A percentile compares a stretch with the other conserved stretches of the same genome.
phyloP scores from a whole-genome alignment of 805 yeast genomes.

The Komagataella mondaviorum region DNA sequence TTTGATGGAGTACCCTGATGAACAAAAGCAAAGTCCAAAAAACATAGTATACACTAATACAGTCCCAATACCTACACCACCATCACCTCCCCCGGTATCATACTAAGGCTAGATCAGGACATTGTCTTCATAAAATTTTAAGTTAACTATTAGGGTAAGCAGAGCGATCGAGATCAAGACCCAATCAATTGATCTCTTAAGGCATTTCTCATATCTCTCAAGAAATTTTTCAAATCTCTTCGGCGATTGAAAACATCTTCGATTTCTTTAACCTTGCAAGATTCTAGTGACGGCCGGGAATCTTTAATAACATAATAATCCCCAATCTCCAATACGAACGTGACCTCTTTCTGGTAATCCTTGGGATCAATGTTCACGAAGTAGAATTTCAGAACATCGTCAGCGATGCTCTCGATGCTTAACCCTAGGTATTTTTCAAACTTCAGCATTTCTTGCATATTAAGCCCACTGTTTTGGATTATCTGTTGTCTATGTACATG shows the following conservation, averaged over 20 bases:
- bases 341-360: constrained; percentile 27
- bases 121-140: not conserved
- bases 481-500: constrained; percentile 11
- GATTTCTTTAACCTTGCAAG: constrained; percentile 7
- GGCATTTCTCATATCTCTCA: constrained; percentile 18
- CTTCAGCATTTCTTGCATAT: constrained; percentile 26
- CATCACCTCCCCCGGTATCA: not conserved
- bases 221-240: constrained; percentile 18
- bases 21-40: not conserved
- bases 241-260: constrained; percentile 11
- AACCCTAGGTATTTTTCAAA: constrained; percentile 34
- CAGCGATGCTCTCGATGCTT: constrained; percentile 25
- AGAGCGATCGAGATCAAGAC: not conserved
- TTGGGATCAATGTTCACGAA: constrained; percentile 34
- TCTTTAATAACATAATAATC: constrained; percentile 19
- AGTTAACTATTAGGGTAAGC: not conserved
- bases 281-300: constrained; percentile 20
- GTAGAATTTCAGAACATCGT: constrained; percentile 21
- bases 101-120: not conserved
- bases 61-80: not conserved
- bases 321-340: constrained; percentile 25
- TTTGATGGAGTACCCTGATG: not conserved
- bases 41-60: not conserved
- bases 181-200: constrained; percentile 6
- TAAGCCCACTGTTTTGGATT: constrained; percentile 21